Base-by-base conservation (phyloP, 1,284 basidiomycete genomes). In the Malassezia caprae region DNA sequence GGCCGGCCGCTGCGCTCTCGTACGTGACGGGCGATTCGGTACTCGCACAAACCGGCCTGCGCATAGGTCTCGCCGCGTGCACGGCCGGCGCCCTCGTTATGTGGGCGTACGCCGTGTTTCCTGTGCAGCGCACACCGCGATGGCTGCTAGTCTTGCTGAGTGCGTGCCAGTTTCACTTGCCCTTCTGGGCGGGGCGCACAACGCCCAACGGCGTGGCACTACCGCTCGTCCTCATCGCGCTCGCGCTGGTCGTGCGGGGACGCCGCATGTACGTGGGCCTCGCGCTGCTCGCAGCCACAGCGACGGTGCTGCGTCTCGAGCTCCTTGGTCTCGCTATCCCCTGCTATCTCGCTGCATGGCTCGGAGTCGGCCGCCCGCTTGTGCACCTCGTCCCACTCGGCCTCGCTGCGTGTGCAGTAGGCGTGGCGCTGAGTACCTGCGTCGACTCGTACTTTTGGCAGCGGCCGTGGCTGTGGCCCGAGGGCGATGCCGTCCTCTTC, bases 161-260 rank as follows among this genome's bases (percentile, higher is more conserved):
- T 1, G 80, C 83, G 56, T 82, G 82, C 0, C 90, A 94, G 72
- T 96, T 96, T 72, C 93, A 96, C 74, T 75, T 90, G 11, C 83
- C 84, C 3, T 99, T 90, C 75, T 98, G 90, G 84, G 86, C 88
- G 76, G 83, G 89, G 3, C 79, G 93, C 43, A 94, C 93, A 0
- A 77, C 96, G 13, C 91, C 93, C 0, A 99, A 99, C 75, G 91
- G 90, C 82, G 83, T 90, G 60, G 90, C 90, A 3, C 78, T 93
- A 17, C 79, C 86, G 2, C 40, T 87, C 83, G 86, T 49, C 84
- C 84, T 53, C 60, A n/a, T 84, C 15, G 81, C 85, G 0, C 75
- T 81, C 10, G 83, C 78, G 41, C 64, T 82, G 0, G 70, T 88
- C 3, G 67, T 86, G 37, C 73, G 80, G 11, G 13, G 8, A 6